Evolutionary conservation across 306 rosid genomes (phyloP), one percentile per base, ranked within the genome.

Genomic region (Corylus heterophylla): DNA sequence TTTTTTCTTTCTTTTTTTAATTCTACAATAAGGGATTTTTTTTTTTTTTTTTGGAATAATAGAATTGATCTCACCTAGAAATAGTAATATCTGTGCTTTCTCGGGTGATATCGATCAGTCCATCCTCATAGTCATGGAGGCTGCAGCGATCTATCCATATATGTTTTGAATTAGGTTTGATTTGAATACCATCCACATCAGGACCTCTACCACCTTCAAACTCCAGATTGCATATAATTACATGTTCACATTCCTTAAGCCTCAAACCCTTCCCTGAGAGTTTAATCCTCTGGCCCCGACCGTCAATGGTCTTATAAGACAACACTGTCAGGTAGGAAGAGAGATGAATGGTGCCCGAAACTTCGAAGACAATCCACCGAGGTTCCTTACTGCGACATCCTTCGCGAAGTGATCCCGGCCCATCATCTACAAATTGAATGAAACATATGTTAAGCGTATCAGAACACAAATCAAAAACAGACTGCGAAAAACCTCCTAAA

Each of bases 131-230:
- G 79, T 93, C 97, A 48, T 87, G 78, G 45, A 96, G 94, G 78
- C 88, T 84, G 77, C 99, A 96, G 44, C 98, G 89, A 59, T 96
- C 99, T 16, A 96, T 96, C 98, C 99, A 96, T 58, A 96, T 93
- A 74, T 96, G 93, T 78, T 89, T 88, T n/a, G 97, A 91, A 51
- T 96, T 96, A 22, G 99, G 99, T 69, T 96, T 96, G 39, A 96
- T 96, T 86, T 96, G 99, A 85, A 96, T 93, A 69, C 81, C 99
- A 83, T 96, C 99, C 37, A 83, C 94, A 89, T 96, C 98, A 42
- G 86, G 87, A 3, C 99, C 99, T 86, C 93, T 89, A 17, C 99
- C 99, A 49, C 97, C 99, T 90, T 91, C 97, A 14, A 96, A 86
- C 92, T 88, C 97, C 70, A 96, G 78, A 83, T 96, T 93, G 89